A percentile compares a stretch with the other conserved stretches of the same genome.
Evolutionary conservation across 768 basidiomycete genomes (phyloP).

Genomic region (Myochromella boudieri): DNA sequence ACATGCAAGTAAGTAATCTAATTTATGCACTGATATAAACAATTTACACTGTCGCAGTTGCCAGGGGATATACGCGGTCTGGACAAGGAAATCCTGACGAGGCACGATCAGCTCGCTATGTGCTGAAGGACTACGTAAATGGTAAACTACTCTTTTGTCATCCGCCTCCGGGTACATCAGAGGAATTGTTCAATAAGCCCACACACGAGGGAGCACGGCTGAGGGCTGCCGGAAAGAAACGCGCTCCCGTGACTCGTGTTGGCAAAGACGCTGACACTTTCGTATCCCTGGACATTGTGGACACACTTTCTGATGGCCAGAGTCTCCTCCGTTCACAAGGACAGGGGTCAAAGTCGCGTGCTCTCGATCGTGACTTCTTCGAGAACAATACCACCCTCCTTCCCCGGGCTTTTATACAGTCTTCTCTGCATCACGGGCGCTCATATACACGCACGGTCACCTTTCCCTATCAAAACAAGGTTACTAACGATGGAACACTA

Average conservation of each 20-base stretch:
- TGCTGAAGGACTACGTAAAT: slow-evolving; percentile 97
- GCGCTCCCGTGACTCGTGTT: slow-evolving; percentile 85
- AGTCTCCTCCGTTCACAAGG: slow-evolving; percentile 27
- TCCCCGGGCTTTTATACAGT: slow-evolving; percentile 63
- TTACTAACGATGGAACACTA: slow-evolving; percentile 78
- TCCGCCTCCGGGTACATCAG: slow-evolving; percentile 71
- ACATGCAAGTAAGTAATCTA: slow-evolving; percentile 79
- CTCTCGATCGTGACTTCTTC: slow-evolving; percentile 85
- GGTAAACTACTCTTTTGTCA: slow-evolving; percentile 91
- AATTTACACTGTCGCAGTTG: slow-evolving; percentile 57
- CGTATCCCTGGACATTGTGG: slow-evolving; percentile 42
- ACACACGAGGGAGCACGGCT: slow-evolving; percentile 62
- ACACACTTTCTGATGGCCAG: slow-evolving; percentile 19
- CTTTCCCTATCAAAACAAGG: slow-evolving; percentile 83
- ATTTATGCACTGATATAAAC: not conserved
- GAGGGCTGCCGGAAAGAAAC: slow-evolving; percentile 76
- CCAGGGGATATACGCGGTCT: slow-evolving; percentile 86
- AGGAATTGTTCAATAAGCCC: slow-evolving; percentile 72
- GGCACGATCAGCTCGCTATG: slow-evolving; percentile 86
- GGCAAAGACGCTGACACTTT: slow-evolving; percentile 83
- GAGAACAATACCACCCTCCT: slow-evolving; percentile 49
- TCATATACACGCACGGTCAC: slow-evolving; percentile 61
- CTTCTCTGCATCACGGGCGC: slow-evolving; percentile 53
- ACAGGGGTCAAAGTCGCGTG: slow-evolving; percentile 56
- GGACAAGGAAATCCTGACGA: slow-evolving; percentile 98